Evolutionary conservation across 2,329 filamentous ascomycete genomes (phyloP).

Genomic region (Rutstroemia sp.): DNA sequence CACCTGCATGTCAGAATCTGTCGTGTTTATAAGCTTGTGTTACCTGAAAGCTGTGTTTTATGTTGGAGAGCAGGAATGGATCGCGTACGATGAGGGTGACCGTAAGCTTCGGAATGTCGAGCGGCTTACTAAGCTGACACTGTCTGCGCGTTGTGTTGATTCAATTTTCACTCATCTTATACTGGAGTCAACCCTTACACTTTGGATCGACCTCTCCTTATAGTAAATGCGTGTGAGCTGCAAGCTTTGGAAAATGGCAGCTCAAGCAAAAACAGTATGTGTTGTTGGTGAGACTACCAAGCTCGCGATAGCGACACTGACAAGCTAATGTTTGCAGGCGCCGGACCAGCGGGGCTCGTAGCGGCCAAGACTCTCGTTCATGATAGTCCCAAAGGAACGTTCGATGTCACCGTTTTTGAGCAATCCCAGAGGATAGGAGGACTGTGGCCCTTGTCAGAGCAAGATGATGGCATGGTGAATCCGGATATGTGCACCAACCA

Average conservation of each 20-base stretch:
- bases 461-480: conserved; percentile 46
- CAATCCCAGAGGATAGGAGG: conserved; percentile 59
- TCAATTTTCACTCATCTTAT: too few relatives aligned
- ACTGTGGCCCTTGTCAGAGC: conserved; percentile 57
- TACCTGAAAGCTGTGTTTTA: too few relatives aligned
- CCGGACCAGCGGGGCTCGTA: conserved; percentile 61
- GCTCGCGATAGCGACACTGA: not conserved
- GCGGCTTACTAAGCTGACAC: too few relatives aligned
- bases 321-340: conserved; percentile 40
- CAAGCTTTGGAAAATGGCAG: conserved; percentile 1
- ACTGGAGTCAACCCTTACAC: too few relatives aligned
- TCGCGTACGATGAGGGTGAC: too few relatives aligned
- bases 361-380: conserved; percentile 67
- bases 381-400: conserved; percentile 45
- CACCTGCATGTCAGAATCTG: not conserved
- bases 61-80: too few relatives aligned
- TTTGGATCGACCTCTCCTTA: not conserved
- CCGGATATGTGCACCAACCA: conserved; percentile 68
- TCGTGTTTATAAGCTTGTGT: too few relatives aligned
- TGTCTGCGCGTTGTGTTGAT: too few relatives aligned
- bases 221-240: conserved; percentile 3
- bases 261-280: conserved; percentile 20
- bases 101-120: too few relatives aligned
- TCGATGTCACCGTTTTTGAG: conserved; percentile 66
- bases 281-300: conserved; percentile 19